Evolutionary conservation across 192 early-diverging fungal genomes (phyloP).

Genomic region (Chytriomyces confervae): DNA sequence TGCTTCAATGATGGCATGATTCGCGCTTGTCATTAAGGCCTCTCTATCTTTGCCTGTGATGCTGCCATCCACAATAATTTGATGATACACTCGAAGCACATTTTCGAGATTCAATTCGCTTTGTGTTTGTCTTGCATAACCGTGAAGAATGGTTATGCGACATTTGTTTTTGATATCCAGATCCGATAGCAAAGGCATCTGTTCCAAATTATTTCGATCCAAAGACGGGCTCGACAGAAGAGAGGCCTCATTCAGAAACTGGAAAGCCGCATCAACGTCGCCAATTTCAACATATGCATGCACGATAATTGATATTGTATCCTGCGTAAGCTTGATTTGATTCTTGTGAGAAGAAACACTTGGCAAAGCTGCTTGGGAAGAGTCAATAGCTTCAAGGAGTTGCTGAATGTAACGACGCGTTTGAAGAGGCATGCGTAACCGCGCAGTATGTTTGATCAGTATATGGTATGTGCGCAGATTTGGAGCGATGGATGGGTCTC

Average conservation of each 20-base stretch:
- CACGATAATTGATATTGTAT: slow-evolving; percentile 2
- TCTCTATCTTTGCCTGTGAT: neutral
- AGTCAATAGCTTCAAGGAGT: neutral
- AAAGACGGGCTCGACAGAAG: neutral
- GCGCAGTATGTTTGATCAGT: slow-evolving; percentile 14
- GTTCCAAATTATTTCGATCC: neutral
- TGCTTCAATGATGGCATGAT: slow-evolving; percentile 1
- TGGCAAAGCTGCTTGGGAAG: neutral
- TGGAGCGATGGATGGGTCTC: neutral
- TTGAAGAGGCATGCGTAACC: neutral
- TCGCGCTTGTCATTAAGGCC: neutral
- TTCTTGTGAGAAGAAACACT: neutral
- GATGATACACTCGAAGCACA: neutral
- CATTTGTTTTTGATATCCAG: neutral
- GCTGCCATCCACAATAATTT: neutral
- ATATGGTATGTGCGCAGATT: slow-evolving; percentile 26
- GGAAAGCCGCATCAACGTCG: slow-evolving; percentile 13
- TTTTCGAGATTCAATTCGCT: neutral
- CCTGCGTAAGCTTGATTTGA: neutral
- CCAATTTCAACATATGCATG: slow-evolving; percentile 12
- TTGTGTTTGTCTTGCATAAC: neutral
- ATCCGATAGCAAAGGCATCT: neutral
- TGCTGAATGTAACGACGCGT: slow-evolving; percentile 24
- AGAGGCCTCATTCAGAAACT: neutral
- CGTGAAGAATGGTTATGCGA: neutral